Conservation (phyloP, 148 eudicot species). For the Rhododendron molle region DNA sequence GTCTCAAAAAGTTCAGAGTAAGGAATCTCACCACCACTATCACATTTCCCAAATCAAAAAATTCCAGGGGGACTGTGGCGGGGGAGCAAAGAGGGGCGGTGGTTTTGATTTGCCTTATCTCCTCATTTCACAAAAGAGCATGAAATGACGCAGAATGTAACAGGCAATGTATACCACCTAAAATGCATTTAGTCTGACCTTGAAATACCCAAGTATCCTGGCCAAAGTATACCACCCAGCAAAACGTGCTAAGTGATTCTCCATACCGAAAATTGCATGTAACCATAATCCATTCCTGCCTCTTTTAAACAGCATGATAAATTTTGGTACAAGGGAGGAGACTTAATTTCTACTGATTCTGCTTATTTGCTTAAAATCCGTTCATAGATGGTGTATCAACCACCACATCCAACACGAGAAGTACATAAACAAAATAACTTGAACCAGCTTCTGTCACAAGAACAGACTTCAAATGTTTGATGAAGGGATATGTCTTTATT, state of each 20-base stretch:
- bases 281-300: neutral
- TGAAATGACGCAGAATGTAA: neutral
- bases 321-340: neutral
- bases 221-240: neutral
- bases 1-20: neutral
- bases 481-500: neutral
- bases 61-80: neutral
- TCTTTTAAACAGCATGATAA: neutral
- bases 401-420: neutral
- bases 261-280: neutral
- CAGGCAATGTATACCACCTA: neutral
- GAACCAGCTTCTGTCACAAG: neutral
- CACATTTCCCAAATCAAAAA: neutral
- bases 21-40: neutral
- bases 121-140: neutral
- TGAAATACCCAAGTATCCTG: neutral
- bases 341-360: neutral
- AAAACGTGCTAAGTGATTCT: neutral
- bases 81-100: neutral
- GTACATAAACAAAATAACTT: neutral
- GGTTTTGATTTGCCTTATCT: neutral
- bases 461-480: neutral
- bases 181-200: neutral
- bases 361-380: neutral
- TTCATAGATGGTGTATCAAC: conserved; percentile 1